Conservation (phyloP, 2,329 filamentous ascomycete species). For the Fusarium humuli region DNA sequence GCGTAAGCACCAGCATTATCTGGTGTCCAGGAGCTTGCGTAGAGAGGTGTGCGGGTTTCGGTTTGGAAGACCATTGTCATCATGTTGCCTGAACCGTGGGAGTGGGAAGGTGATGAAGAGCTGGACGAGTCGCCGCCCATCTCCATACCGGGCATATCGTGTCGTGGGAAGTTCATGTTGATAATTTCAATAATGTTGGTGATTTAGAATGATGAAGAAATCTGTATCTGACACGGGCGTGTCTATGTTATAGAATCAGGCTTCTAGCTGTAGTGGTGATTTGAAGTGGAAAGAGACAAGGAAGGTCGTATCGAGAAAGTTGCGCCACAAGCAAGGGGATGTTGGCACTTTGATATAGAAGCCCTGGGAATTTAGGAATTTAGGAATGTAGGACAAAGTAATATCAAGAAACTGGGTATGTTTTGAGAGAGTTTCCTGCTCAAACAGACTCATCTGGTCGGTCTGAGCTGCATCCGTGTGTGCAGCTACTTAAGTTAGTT, state of each 20-base stretch:
- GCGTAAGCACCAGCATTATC: conserved; percentile 77
- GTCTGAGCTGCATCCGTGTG: conserved; percentile 4
- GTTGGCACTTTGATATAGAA: neutral
- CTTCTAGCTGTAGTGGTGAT: neutral
- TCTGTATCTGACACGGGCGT: neutral
- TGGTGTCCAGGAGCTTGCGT: conserved; percentile 79
- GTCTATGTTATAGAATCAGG: neutral
- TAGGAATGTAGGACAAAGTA: neutral
- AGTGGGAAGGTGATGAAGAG: conserved; percentile 21
- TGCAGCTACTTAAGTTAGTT: neutral
- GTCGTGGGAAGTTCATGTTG: conserved; percentile 42
- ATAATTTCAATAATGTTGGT: neutral
- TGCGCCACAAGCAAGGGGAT: neutral
- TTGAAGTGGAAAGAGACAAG: neutral
- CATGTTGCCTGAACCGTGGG: conserved; percentile 26
- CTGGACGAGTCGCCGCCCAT: conserved; percentile 30
- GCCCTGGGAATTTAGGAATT: neutral
- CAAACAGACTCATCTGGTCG: conserved; percentile 29
- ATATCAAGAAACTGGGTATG: neutral
- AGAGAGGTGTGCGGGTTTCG: conserved; percentile 62
- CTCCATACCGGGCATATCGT: conserved; percentile 44
- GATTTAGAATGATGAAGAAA: neutral
- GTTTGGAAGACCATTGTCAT: conserved; percentile 73
- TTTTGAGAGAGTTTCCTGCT: conserved; percentile 32
- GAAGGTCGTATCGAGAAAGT: neutral